Evolutionary conservation across 1,284 basidiomycete species (phyloP), one percentile per base, ranked within the genome.

Genomic region (Melampsora americana): DNA sequence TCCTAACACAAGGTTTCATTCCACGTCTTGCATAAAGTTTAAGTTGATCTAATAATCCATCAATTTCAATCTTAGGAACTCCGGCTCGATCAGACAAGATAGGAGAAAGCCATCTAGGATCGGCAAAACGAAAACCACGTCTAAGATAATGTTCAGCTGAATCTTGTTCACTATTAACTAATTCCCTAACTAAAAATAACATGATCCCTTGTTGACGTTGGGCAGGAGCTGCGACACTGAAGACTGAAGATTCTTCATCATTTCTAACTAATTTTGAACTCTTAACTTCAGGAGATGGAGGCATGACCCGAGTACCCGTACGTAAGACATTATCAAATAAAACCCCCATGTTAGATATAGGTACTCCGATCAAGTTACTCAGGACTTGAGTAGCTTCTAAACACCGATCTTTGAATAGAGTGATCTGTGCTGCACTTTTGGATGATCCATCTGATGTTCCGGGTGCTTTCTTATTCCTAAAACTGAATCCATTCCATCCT

Each of bases 251-350:
- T 48, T 72, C 70, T 72, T 72, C 70, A 56, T 72, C 70, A 18
- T 18, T 42, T 5, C 44, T 28, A 28, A 39, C 2, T 2, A n/a
- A 6, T 30, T 6, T 0, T 14, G 7, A 3, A 9, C 5, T 18
- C 44, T 72, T 65, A 7, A 20, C 12, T 30, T 69, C 53, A 42
- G 46, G 61, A 61, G 65, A 59, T 32, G 70, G 12, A 75, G 70
- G 39, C 1, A 12, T 9, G 12, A 74, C 23, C 44, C 69, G 78
- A 12, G 84, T 85, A 50, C 85, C 85, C 23, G 85, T 86, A 6
- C 83, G 84, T 30, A 85, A 80, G 26, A 85, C 84, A 68, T 84
- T 84, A 79, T 86, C 85, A 79, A 86, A 85, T 77, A 94, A 84
- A 42, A 86, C 86, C 3, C 93, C 92, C 69, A 72, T 66, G 4